phyloP scores from a whole-genome alignment of 1,284 basidiomycete species.

The Tilletia caries region DNA sequence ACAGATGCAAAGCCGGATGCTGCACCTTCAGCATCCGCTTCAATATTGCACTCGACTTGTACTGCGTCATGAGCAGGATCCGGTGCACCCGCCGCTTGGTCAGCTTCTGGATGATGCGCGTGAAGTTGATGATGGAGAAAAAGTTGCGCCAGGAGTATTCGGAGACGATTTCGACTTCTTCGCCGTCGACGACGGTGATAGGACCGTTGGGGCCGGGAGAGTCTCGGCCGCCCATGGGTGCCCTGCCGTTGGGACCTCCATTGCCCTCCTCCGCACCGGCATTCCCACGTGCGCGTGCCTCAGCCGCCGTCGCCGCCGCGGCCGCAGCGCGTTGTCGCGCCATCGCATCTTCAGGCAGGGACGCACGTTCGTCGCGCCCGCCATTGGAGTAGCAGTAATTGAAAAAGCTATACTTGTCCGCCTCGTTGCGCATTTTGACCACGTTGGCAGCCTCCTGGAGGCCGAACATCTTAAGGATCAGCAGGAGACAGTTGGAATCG shows the following conservation, averaged over 20 bases:
- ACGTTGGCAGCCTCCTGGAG: slow-evolving; percentile 81
- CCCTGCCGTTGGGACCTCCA: background rate
- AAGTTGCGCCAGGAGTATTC: slow-evolving; percentile 99
- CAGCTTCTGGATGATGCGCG: slow-evolving; percentile 95
- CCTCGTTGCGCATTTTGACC: slow-evolving; percentile 83
- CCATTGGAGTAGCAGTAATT: slow-evolving; percentile 77
- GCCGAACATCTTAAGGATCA: slow-evolving; percentile 97
- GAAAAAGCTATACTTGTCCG: slow-evolving; percentile 80
- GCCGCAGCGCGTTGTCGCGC: slow-evolving; percentile 12
- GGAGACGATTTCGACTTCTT: slow-evolving; percentile 71
- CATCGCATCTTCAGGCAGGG: slow-evolving; percentile 54
- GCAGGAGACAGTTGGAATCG: slow-evolving; percentile 88
- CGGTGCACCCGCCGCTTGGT: slow-evolving; percentile 91
- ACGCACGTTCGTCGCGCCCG: slow-evolving; percentile 31
- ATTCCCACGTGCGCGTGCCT: slow-evolving; percentile 57
- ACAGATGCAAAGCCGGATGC: slow-evolving; percentile 88
- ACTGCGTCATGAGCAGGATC: slow-evolving; percentile 92
- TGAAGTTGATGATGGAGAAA: slow-evolving; percentile 96
- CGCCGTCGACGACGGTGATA: slow-evolving; percentile 28
- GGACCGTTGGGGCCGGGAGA: slow-evolving; percentile 13
- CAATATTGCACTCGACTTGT: slow-evolving; percentile 84
- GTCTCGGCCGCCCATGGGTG: background rate
- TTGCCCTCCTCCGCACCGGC: slow-evolving; percentile 59
- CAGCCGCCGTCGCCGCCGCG: background rate
- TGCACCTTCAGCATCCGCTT: slow-evolving; percentile 91